A percentile compares a stretch with the other conserved stretches of the same genome.
Conservation (phyloP, 768 basidiomycete genomes). For the Hygrophoropsis aurantiaca region DNA sequence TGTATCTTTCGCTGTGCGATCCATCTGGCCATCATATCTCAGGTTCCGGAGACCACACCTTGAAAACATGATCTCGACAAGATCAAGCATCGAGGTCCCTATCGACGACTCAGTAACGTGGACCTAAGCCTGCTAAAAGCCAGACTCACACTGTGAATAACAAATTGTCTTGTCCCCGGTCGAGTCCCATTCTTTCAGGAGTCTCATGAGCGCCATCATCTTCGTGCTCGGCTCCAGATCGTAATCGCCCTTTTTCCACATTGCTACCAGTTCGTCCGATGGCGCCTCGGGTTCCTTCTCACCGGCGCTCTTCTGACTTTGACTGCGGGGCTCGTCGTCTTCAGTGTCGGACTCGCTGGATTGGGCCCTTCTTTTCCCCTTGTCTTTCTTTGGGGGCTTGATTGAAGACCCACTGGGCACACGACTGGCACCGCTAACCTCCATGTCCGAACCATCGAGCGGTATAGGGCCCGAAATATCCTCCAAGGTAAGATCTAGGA, state of each 20-base stretch:
- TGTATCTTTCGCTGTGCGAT: slow-evolving; percentile 47
- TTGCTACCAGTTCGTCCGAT: slow-evolving; percentile 45
- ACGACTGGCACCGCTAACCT: slow-evolving; percentile 4
- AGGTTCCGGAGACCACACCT: slow-evolving; percentile 57
- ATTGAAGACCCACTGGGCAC: background rate
- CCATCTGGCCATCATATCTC: slow-evolving; percentile 73
- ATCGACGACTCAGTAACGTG: slow-evolving; percentile 1
- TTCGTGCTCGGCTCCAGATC: slow-evolving; percentile 68
- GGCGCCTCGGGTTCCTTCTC: slow-evolving; percentile 27
- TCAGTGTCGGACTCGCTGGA: background rate
- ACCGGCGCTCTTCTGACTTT: slow-evolving; percentile 27
- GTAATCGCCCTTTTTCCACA: slow-evolving; percentile 60
- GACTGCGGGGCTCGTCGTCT: no score
- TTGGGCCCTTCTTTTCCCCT: background rate
- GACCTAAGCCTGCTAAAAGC: no score
- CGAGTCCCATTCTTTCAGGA: slow-evolving; percentile 58
- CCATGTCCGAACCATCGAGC: slow-evolving; percentile 27
- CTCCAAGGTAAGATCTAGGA: slow-evolving; percentile 29
- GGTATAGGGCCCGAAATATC: slow-evolving; percentile 24
- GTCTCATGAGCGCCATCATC: slow-evolving; percentile 57
- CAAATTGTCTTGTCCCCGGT: slow-evolving; percentile 69
- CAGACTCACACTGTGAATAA: slow-evolving; percentile 61
- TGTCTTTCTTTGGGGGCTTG: background rate
- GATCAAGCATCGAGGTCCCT: slow-evolving; percentile 77
- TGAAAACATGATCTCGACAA: slow-evolving; percentile 59